Conservation (phyloP, 306 rosid species). For the Acacia crassicarpa region DNA sequence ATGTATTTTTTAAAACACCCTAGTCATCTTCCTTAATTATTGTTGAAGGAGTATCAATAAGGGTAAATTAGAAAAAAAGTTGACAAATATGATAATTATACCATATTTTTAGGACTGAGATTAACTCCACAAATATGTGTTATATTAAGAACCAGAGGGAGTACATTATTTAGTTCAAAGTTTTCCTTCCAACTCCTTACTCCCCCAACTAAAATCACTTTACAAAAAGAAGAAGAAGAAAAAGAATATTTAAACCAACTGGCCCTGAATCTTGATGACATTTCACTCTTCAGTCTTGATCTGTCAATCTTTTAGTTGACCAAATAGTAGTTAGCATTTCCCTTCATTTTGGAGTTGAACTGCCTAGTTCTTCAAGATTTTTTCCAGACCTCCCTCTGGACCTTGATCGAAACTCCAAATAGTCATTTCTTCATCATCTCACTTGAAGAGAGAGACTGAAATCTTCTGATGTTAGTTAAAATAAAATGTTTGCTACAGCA, state of each 20-base stretch:
- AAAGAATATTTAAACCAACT: neutral
- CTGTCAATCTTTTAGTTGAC: neutral
- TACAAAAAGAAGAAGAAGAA: neutral
- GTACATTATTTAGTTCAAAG: neutral
- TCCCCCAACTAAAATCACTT: neutral
- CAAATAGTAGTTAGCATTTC: constrained; percentile 12
- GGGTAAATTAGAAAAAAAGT: too few species aligned
- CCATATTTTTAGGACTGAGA: too few species aligned
- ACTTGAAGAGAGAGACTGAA: neutral
- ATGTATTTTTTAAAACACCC: too few species aligned
- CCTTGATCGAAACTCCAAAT: neutral
- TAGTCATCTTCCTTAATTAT: too few species aligned
- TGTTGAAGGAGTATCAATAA: too few species aligned
- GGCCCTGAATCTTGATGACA: neutral
- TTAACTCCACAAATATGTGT: too few species aligned
- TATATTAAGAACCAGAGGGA: too few species aligned
- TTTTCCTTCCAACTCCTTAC: neutral
- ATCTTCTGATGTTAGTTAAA: neutral
- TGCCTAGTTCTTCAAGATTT: neutral
- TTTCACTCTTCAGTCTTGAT: neutral
- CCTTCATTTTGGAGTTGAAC: neutral
- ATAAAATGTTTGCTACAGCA: neutral
- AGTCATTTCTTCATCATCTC: neutral
- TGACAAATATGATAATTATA: too few species aligned
- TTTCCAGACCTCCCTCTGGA: neutral